Percentiles rank a stretch among this genome's conserved stretches.
Conservation (phyloP, 2,329 filamentous ascomycete genomes). For the Diplodia scrobiculata region DNA sequence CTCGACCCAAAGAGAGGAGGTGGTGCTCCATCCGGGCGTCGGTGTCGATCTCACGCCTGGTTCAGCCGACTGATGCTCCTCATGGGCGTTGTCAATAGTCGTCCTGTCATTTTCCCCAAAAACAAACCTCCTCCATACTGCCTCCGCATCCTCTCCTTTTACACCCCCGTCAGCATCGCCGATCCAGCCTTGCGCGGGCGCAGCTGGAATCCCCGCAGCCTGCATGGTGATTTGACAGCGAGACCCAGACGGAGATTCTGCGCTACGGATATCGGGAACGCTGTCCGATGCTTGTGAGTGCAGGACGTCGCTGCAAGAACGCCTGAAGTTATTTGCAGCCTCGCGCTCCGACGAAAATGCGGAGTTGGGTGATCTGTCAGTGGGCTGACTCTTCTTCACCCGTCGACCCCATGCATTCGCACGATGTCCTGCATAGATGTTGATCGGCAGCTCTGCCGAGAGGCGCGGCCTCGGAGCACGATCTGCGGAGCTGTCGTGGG, state of each 20-base stretch:
- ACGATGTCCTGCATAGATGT: constrained; percentile 6
- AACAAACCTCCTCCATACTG: constrained; percentile 41
- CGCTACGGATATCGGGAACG: constrained; percentile 1
- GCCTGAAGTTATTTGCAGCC: constrained; percentile 6
- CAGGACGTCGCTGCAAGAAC: constrained; percentile 11
- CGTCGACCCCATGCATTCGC: neutral
- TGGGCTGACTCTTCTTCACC: constrained; percentile 14
- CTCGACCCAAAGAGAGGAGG: constrained; percentile 21
- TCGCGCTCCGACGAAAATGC: neutral
- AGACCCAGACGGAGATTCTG: neutral
- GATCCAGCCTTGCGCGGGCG: constrained; percentile 20
- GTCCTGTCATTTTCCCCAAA: constrained; percentile 34
- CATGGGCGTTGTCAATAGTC: constrained; percentile 1
- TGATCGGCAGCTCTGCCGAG: constrained; percentile 22
- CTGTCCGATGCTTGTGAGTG: constrained; percentile 19
- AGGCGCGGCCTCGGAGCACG: constrained; percentile 6
- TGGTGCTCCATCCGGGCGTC: neutral
- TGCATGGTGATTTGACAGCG: constrained; percentile 11
- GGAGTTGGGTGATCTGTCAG: constrained; percentile 1
- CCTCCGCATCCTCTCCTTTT: constrained; percentile 33
- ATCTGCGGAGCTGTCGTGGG: constrained; percentile 10
- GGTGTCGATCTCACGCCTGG: constrained; percentile 14
- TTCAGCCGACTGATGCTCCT: constrained; percentile 23
- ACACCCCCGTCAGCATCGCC: constrained; percentile 19
- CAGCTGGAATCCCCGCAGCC: neutral